These are phyloP conservation scores for Castanea sativa DNA, from an alignment of 306 rosid species.

Conservation along the genomic window DNA sequence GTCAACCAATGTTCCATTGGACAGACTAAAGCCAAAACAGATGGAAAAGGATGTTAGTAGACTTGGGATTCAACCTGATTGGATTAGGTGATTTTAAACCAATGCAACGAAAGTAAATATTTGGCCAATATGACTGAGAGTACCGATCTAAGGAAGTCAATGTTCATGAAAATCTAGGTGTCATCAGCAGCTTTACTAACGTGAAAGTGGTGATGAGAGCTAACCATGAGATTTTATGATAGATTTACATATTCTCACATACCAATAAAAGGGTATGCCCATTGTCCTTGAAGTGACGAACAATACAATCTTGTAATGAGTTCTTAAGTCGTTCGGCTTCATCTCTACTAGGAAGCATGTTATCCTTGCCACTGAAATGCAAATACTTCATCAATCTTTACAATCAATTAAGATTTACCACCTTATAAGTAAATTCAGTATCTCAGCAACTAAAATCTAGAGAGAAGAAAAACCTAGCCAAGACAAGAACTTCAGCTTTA, in stretches of 20 bases:
- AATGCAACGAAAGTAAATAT: constrained; percentile 5
- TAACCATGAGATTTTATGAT: neutral
- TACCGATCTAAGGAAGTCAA: too few relatives aligned
- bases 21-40: neutral
- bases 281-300: constrained; percentile 67
- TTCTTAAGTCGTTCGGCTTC: constrained; percentile 68
- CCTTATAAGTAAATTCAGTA: constrained; percentile 20
- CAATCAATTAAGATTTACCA: constrained; percentile 7
- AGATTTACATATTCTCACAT: constrained; percentile 25
- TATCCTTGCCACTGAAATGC: constrained; percentile 76
- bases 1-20: neutral
- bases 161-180: neutral
- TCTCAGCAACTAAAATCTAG: constrained; percentile 6
- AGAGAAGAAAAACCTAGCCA: constrained; percentile 67
- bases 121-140: neutral
- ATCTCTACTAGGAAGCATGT: constrained; percentile 81
- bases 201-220: neutral
- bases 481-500: constrained; percentile 89
- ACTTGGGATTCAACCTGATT: neutral
- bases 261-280: constrained; percentile 97
- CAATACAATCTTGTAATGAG: constrained; percentile 53
- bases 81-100: constrained; percentile 3
- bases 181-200: neutral
- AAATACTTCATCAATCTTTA: constrained; percentile 27
- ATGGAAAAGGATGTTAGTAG: neutral